Evolutionary conservation across 306 rosid species (phyloP).

Genomic region (Abrus pulchellus): DNA sequence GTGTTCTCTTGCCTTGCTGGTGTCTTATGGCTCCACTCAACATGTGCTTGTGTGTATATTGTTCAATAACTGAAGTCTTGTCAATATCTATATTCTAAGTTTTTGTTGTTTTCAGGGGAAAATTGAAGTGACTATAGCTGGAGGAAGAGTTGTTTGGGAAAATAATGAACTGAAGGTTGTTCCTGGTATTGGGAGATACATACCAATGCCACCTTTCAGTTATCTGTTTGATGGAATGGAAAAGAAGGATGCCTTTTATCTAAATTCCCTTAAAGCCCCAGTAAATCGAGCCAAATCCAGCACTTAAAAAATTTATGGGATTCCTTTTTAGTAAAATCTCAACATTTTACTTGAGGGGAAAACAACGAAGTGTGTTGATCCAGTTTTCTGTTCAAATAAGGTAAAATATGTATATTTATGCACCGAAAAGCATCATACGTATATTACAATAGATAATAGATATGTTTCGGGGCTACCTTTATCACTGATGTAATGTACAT

Average conservation of each 20-base stretch:
- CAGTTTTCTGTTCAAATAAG: constrained; percentile 16
- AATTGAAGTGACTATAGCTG: constrained; percentile 86
- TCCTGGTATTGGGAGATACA: constrained; percentile 83
- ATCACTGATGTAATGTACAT: constrained; percentile 39
- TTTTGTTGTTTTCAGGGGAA: constrained; percentile 66
- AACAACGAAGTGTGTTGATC: not conserved
- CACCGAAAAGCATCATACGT: constrained; percentile 3
- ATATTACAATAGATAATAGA: not conserved
- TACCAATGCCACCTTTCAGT: constrained; percentile 74
- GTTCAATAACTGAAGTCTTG: constrained; percentile 7
- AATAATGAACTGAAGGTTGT: constrained; percentile 73
- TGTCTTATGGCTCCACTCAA: not conserved
- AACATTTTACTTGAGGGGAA: not conserved
- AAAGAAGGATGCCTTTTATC: constrained; percentile 70
- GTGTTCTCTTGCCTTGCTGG: constrained; percentile 5
- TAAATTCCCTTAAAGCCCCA: constrained; percentile 79
- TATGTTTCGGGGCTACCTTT: not conserved
- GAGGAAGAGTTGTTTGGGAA: constrained; percentile 95
- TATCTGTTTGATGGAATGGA: constrained; percentile 76
- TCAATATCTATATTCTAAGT: constrained; percentile 23
- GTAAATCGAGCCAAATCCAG: constrained; percentile 63
- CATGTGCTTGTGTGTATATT: not conserved
- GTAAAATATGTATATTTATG: constrained; percentile 22
- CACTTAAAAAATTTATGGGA: constrained; percentile 36
- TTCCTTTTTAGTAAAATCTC: constrained; percentile 23